A percentile compares a stretch with the other conserved stretches of the same genome.
Evolutionary conservation across 148 eudicot genomes (phyloP).

Genomic region (Fallopia convolvulus): DNA sequence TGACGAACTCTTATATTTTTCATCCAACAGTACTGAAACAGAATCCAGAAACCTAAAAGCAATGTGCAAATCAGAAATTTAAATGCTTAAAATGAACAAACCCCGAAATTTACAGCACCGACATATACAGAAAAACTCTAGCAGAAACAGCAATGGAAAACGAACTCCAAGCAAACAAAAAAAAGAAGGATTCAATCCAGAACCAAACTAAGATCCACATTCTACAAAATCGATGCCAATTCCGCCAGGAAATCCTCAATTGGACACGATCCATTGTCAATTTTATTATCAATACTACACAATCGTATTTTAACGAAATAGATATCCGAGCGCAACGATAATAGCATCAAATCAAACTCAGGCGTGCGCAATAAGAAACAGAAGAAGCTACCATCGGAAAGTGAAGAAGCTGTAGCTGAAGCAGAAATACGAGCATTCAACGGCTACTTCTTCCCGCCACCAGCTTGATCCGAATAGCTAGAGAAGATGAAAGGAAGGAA

Average conservation of each 20-base stretch:
- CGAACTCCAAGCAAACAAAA: background rate
- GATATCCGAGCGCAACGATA: background rate
- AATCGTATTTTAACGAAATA: background rate
- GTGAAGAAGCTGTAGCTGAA: background rate
- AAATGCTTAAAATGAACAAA: background rate
- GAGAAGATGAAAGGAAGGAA: background rate
- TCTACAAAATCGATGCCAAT: background rate
- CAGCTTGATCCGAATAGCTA: background rate
- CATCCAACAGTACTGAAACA: background rate
- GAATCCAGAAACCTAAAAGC: background rate
- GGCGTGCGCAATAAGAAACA: background rate
- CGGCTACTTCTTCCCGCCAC: conserved; percentile 4
- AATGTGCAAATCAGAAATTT: background rate
- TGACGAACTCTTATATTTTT: too few relatives aligned
- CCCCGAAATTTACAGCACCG: background rate
- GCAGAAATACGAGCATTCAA: background rate
- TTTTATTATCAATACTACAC: background rate
- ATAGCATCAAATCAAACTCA: background rate
- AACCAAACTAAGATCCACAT: background rate
- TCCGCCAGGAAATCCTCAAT: background rate
- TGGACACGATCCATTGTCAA: background rate
- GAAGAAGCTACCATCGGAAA: conserved; percentile 4
- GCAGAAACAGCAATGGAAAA: background rate
- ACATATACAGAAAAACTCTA: background rate
- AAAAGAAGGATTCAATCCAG: background rate